Percentiles rank a stretch among this genome's conserved stretches.
Evolutionary conservation across 2,329 filamentous ascomycete species (phyloP).

Genomic region (Salinomyces thailandicus): DNA sequence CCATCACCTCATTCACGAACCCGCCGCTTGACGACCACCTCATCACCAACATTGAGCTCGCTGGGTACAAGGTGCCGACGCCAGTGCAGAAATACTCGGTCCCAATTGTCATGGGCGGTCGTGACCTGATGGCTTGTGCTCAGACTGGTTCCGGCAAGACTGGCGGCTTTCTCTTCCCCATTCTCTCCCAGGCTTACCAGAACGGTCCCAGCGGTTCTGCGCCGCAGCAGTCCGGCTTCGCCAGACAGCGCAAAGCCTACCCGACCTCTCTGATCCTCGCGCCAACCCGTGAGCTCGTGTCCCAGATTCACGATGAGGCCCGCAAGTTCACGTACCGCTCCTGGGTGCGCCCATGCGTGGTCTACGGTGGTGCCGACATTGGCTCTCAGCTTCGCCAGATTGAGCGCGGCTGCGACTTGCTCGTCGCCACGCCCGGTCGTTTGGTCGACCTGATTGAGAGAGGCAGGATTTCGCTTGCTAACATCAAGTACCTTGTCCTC

Average conservation of each 20-base stretch:
- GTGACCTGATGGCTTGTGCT: constrained; percentile 98
- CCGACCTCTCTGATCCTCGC: constrained; percentile 92
- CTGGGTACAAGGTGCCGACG: constrained; percentile 89
- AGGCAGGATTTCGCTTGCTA: constrained; percentile 91
- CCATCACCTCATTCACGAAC: constrained; percentile 81
- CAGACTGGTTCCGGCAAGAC: constrained; percentile 99
- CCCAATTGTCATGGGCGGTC: constrained; percentile 93
- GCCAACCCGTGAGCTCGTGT: constrained; percentile 94
- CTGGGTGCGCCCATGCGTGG: constrained; percentile 96
- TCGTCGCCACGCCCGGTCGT: constrained; percentile 94
- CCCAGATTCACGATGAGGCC: constrained; percentile 94
- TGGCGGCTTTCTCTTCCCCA: constrained; percentile 98
- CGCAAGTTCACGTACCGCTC: constrained; percentile 98
- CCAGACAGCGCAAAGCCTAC: constrained; percentile 94
- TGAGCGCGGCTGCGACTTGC: constrained; percentile 90
- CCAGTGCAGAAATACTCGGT: constrained; percentile 99
- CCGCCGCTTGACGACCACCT: constrained; percentile 93
- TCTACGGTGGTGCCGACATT: constrained; percentile 98
- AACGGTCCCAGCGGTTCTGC: constrained; percentile 69
- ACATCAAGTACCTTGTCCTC: constrained; percentile 98
- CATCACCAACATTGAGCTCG: constrained; percentile 82
- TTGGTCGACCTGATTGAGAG: constrained; percentile 96
- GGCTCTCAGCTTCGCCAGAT: constrained; percentile 97
- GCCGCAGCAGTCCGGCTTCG: constrained; percentile 59
- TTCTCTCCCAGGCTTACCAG: constrained; percentile 92